A percentile compares a stretch with the other conserved stretches of the same genome.
Conservation (phyloP, 2,329 filamentous ascomycete species). For the Ambrosiella cleistominuta region DNA sequence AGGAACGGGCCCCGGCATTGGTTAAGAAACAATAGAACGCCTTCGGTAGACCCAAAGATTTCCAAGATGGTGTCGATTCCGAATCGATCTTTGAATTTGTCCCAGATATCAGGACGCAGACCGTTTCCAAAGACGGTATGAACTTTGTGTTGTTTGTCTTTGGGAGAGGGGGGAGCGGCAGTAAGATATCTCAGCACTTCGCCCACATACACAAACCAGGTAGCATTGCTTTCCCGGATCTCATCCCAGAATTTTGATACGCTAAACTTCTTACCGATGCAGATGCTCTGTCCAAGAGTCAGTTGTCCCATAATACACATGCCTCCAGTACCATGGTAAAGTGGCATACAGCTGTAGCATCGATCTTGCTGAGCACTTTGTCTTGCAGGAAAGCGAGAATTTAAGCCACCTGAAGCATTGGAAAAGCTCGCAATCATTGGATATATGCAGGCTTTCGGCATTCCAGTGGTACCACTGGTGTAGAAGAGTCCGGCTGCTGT, state of each 20-base stretch:
- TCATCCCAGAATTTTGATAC: conserved; percentile 55
- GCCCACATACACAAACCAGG: conserved; percentile 60
- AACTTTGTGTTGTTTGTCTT: conserved; percentile 41
- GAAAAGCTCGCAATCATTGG: conserved; percentile 28
- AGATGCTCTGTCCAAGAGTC: conserved; percentile 34
- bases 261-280: conserved; percentile 50
- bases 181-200: conserved; percentile 61
- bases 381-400: conserved; percentile 16
- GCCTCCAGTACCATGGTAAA: conserved; percentile 60
- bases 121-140: conserved; percentile 48
- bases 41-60: conserved; percentile 66
- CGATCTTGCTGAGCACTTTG: conserved; percentile 21
- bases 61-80: conserved; percentile 45
- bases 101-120: conserved; percentile 51
- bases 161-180: conserved; percentile 43
- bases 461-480: conserved; percentile 58
- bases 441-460: conserved; percentile 54
- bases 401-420: conserved; percentile 14
- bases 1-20: conserved; percentile 43
- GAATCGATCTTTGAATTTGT: conserved; percentile 45
- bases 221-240: conserved; percentile 47
- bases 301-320: conserved; percentile 40
- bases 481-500: conserved; percentile 51
- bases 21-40: conserved; percentile 46
- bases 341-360: conserved; percentile 61